phyloP scores from a whole-genome alignment of 139 green algal genomes.

The Tetradesmus obliquus region DNA sequence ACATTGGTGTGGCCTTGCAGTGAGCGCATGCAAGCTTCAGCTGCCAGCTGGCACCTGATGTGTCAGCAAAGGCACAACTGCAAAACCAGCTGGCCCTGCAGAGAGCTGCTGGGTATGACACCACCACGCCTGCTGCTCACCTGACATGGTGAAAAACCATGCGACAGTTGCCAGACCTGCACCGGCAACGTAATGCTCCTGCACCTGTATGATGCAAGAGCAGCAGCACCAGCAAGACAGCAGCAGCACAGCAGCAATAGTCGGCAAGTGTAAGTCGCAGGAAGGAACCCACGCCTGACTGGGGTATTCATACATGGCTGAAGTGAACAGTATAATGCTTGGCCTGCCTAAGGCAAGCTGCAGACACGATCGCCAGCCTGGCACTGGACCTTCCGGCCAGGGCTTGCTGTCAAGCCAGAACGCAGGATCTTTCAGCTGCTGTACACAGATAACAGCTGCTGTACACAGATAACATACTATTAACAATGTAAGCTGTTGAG shows the following conservation, averaged over 20 bases:
- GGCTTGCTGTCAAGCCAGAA: background rate
- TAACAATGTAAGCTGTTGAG: background rate
- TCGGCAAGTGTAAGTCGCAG: background rate
- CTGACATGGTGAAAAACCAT: constrained; percentile 66
- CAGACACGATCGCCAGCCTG: background rate
- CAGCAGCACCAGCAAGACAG: background rate
- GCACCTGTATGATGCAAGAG: constrained; percentile 26
- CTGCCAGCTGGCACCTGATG: too few relatives aligned
- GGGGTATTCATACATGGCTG: too few relatives aligned
- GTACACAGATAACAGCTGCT: background rate
- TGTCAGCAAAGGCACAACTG: too few relatives aligned
- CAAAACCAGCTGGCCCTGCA: too few relatives aligned
- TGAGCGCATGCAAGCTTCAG: too few relatives aligned
- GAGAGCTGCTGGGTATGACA: background rate
- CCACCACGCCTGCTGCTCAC: background rate
- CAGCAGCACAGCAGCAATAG: background rate
- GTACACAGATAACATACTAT: background rate
- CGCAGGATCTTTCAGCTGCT: background rate
- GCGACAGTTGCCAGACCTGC: constrained; percentile 48
- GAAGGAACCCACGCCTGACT: too few relatives aligned
- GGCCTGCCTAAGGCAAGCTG: background rate
- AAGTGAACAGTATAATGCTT: background rate
- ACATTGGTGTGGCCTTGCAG: too few relatives aligned
- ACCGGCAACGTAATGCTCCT: constrained; percentile 59
- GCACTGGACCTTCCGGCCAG: background rate